Conservation (phyloP, 495 filamentous ascomycete species). For the Penicillium steckii region DNA sequence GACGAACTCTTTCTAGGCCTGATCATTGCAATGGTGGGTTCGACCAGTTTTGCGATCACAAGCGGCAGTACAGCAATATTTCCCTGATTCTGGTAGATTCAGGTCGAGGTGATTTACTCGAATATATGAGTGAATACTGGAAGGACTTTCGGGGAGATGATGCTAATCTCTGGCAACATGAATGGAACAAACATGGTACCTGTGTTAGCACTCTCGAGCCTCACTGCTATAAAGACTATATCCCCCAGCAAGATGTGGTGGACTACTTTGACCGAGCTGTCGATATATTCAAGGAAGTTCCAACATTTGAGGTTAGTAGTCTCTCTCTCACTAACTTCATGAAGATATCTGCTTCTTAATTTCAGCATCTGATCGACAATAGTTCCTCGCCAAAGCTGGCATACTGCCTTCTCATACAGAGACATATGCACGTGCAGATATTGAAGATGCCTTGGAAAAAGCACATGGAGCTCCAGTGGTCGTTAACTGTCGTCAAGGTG, state of each 20-base stretch:
- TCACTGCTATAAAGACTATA: slow-evolving; percentile 69
- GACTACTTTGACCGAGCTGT: slow-evolving; percentile 60
- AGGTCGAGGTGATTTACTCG: slow-evolving; percentile 60
- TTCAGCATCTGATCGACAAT: slow-evolving; percentile 5
- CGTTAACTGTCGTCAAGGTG: slow-evolving; percentile 59
- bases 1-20: slow-evolving; percentile 49
- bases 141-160: slow-evolving; percentile 64
- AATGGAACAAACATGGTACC: slow-evolving; percentile 82
- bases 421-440: slow-evolving; percentile 60
- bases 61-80: slow-evolving; percentile 70
- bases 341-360: background rate
- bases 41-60: slow-evolving; percentile 68
- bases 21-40: slow-evolving; percentile 83
- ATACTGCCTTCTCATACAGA: slow-evolving; percentile 44
- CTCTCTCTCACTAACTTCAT: background rate
- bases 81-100: slow-evolving; percentile 61
- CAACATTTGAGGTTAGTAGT: slow-evolving; percentile 41
- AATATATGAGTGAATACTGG: slow-evolving; percentile 80
- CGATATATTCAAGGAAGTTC: slow-evolving; percentile 45
- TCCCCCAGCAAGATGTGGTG: slow-evolving; percentile 58
- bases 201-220: slow-evolving; percentile 63
- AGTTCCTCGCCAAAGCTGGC: slow-evolving; percentile 47
- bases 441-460: slow-evolving; percentile 60
- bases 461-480: slow-evolving; percentile 67
- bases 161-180: slow-evolving; percentile 75